Evolutionary conservation across 768 basidiomycete genomes (phyloP).

Genomic region (Pulveroboletus ravenelii): DNA sequence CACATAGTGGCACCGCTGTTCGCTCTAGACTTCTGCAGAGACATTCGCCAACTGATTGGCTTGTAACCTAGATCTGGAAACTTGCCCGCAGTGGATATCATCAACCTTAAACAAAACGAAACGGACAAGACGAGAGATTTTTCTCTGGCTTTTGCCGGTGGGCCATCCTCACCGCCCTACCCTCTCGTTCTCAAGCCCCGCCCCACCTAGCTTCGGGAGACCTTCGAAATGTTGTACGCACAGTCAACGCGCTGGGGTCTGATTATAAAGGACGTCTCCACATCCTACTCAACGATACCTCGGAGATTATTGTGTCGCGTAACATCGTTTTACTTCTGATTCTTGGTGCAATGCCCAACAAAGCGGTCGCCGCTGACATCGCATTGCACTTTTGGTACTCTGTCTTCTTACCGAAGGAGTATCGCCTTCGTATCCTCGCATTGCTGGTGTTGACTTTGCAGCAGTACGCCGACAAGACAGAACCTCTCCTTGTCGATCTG

Average conservation of each 20-base stretch:
- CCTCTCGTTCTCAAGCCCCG: neutral
- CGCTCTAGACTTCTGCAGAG: slow-evolving; percentile 13
- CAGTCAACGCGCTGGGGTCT: slow-evolving; percentile 38
- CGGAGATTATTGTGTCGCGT: slow-evolving; percentile 28
- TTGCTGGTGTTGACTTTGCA: slow-evolving; percentile 14
- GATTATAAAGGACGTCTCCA: slow-evolving; percentile 37
- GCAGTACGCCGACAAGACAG: slow-evolving; percentile 10
- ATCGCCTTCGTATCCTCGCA: slow-evolving; percentile 22
- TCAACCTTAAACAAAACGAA: slow-evolving; percentile 26
- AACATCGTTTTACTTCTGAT: slow-evolving; percentile 40
- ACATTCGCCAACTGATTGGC: neutral
- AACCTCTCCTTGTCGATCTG: slow-evolving; percentile 9
- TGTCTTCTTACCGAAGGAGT: slow-evolving; percentile 32
- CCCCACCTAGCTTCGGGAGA: slow-evolving; percentile 39
- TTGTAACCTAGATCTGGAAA: slow-evolving; percentile 16
- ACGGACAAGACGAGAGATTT: slow-evolving; percentile 16
- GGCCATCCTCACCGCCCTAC: neutral
- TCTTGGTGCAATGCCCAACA: slow-evolving; percentile 31
- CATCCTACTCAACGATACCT: slow-evolving; percentile 41
- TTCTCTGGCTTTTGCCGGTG: slow-evolving; percentile 22
- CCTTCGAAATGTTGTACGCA: slow-evolving; percentile 39
- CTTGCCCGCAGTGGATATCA: slow-evolving; percentile 25
- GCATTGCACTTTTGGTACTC: slow-evolving; percentile 49
- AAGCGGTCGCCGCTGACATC: slow-evolving; percentile 34
- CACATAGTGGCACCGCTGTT: slow-evolving; percentile 18